Base-by-base conservation (phyloP, 2,329 filamentous ascomycete genomes). In the Elsinoe australis region DNA sequence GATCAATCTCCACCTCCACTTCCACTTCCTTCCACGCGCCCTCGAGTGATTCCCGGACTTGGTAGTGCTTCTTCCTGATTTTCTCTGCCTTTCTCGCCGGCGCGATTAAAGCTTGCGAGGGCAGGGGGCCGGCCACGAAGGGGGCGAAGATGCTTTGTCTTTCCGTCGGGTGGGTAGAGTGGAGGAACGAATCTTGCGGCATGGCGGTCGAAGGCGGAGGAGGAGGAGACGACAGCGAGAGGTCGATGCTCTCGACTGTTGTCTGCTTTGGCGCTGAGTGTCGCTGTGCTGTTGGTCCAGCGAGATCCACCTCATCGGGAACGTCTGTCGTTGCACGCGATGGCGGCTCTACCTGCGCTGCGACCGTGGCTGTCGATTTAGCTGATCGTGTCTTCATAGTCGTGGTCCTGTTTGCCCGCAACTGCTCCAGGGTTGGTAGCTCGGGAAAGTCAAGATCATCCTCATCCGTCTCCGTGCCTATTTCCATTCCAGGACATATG, bases 1-100 rank as follows among this genome's bases (percentile, higher is more conserved):
- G 29, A 35, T 59, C 57, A 5, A 55, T 51, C 29, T 60, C 59
- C 12, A 53, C 50, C n/a, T 47, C 49, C 5, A 45, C 49, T 19
- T 59, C 59, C 3, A 59, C 54, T 24, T 60, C 56, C 31, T 60
- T 63, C 60, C 60, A 66, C 0, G 56, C 52, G 6, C 64, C 64
- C 5, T 58, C 55, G 1, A 66, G 52, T 31, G 56, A 59, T 12
- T 59, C 55, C 5, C 62, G 59, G 3, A 63, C 55, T 6, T 59
- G 51, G 39, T 65, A 55, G 14, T 56, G 52, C 26, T 55, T 54
- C 24, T 57, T 56, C 49, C 47, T 58, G 42, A 50, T 19, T 19
- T 47, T 50, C 31, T 51, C 35, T 14, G 41, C 38, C n/a, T 38
- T 9, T 18, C 14, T 8, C 24, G 18, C 15, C 4, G n/a, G n/a